Evolutionary conservation across 2,329 filamentous ascomycete genomes (phyloP).

Genomic region (Fusarium papillatum): DNA sequence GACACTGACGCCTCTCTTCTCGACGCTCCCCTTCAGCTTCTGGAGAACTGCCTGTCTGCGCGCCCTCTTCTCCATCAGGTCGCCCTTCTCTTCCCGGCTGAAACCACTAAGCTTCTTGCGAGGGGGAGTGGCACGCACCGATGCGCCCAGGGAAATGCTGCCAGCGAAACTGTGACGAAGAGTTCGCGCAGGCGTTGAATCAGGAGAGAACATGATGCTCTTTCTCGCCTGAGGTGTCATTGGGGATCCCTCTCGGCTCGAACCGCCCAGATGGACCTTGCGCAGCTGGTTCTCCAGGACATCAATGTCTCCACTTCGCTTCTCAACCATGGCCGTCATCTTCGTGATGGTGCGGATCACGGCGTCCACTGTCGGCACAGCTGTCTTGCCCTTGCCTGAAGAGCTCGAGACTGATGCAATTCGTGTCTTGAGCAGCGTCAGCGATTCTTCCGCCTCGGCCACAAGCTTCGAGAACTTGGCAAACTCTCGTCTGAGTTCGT

Average conservation of each 20-base stretch:
- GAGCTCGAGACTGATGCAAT: slow-evolving; percentile 71
- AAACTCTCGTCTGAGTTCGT: slow-evolving; percentile 83
- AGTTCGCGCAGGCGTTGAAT: slow-evolving; percentile 56
- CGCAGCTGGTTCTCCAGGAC: slow-evolving; percentile 90
- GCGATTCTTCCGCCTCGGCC: slow-evolving; percentile 82
- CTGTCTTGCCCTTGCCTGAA: slow-evolving; percentile 59
- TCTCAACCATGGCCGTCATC: slow-evolving; percentile 94
- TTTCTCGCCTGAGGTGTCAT: slow-evolving; percentile 54
- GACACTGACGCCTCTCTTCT: slow-evolving; percentile 64
- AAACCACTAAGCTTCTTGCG: slow-evolving; percentile 75
- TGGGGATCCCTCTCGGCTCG: slow-evolving; percentile 59
- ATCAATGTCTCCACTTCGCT: slow-evolving; percentile 91
- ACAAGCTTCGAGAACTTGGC: slow-evolving; percentile 81
- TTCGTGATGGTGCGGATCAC: slow-evolving; percentile 92
- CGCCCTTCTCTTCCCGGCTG: slow-evolving; percentile 69
- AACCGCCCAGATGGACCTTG: slow-evolving; percentile 70
- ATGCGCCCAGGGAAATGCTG: slow-evolving; percentile 57
- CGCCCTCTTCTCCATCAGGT: slow-evolving; percentile 67
- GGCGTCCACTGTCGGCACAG: slow-evolving; percentile 88
- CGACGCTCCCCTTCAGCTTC: slow-evolving; percentile 64
- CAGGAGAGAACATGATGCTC: slow-evolving; percentile 58
- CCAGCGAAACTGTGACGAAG: slow-evolving; percentile 56
- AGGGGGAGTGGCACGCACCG: slow-evolving; percentile 59
- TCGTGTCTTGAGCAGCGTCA: slow-evolving; percentile 84
- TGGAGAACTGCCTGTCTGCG: slow-evolving; percentile 65